Evolutionary conservation across 345 rosid species (phyloP), one percentile per base, ranked within the genome.

Genomic region (Euphorbia peplus): DNA sequence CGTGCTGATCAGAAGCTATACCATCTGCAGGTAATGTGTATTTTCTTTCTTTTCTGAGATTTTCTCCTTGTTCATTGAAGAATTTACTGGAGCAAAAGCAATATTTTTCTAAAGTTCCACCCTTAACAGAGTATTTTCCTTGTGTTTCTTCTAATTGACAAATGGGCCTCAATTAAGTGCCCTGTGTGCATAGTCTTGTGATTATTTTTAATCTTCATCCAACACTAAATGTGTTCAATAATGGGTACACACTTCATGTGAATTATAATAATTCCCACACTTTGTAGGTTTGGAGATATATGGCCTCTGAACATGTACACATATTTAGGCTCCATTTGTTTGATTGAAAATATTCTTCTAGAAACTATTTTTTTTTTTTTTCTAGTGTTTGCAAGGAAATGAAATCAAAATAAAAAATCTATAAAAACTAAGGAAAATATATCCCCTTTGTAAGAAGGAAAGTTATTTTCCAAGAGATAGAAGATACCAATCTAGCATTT

Each of bases 1-100:
- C 96, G 96, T 66, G 97, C 97, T 13, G 96, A 95, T 80, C 99
- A 95, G 80, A 95, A 95, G 86, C 73, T 95, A 51, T 91, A 95
- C 71, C 99, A 95, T 72, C 87, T 95, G 80, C 99, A 91, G 97
- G 99, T 89, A 11, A 47, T 63, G 42, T 29, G 64, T 25, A 18
- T 39, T 13, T 63, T 5, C 19, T 51, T 48, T 26, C 39, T 59
- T 55, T 63, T 70, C 11, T 32, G 15, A 14, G 39, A 60, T 50
- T 60, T 19, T 26, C 63, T 63, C 68, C 37, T 14, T 50, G 2
- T 18, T 28, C 15, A 70, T 52, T 21, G 14, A 39, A 47, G 30
- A 56, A 13, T 46, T 28, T 4, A 8, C 6, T 42, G 24, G 11
- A 18, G 48, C 41, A 41, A 64, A 29, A 42, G 10, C 16, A 22